Conservation (phyloP, 2,329 filamentous ascomycete species). For the Cytospora mali region DNA sequence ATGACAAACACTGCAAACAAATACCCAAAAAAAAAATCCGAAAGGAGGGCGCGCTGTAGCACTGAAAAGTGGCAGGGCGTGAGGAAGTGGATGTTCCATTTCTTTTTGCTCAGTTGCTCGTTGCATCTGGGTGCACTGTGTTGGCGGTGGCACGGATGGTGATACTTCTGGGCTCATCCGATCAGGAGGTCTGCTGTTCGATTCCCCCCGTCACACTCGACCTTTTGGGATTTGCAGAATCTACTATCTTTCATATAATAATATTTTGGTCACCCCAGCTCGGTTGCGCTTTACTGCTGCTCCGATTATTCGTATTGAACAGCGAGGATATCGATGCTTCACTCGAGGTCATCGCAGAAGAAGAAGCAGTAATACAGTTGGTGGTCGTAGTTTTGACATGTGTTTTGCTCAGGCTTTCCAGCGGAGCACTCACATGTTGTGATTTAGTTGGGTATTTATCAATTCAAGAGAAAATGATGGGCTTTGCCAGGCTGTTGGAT, state of each 20-base stretch:
- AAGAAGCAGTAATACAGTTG: no score
- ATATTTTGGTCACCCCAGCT: neutral
- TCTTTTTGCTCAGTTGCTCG: slow-evolving; percentile 33
- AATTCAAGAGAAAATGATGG: neutral
- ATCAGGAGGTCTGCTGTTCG: neutral
- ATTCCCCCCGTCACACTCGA: neutral
- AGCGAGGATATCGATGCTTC: neutral
- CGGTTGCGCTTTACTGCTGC: neutral
- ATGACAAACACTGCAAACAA: slow-evolving; percentile 16
- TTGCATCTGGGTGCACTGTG: slow-evolving; percentile 12
- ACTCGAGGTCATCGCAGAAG: neutral
- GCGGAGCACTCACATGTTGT: neutral
- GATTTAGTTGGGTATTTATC: neutral
- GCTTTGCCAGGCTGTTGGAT: neutral
- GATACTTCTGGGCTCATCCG: neutral
- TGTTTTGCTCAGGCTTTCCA: neutral
- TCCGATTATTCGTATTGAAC: neutral
- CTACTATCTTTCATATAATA: neutral
- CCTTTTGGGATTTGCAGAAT: neutral
- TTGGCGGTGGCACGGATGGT: neutral
- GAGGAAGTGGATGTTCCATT: slow-evolving; percentile 52
- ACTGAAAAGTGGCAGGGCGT: slow-evolving; percentile 19
- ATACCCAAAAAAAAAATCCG: slow-evolving; percentile 8
- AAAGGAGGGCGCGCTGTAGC: slow-evolving; percentile 22
- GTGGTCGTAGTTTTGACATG: no score